Base-by-base conservation (phyloP, 2,329 filamentous ascomycete species). In the Coniochaeta ligniaria region DNA sequence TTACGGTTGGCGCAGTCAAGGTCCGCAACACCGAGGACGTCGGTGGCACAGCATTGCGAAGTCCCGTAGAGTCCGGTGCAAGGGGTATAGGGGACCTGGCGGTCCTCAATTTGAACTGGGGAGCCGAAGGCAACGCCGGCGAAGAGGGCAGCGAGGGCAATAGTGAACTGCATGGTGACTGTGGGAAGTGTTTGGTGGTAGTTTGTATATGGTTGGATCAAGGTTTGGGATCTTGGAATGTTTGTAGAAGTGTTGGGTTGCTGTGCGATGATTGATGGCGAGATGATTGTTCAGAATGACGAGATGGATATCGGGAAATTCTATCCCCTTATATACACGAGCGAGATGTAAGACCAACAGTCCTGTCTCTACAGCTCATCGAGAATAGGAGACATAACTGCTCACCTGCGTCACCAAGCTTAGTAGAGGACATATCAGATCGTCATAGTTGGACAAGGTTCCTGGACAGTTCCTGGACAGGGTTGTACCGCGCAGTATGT, bases 21-120 rank as follows among this genome's bases (percentile, higher is more conserved):
- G 69, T 83, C 74, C 3, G 79, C 82, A 61, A 86, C 63, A 62
- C 82, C 79, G 43, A 87, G 79, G 36, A 88, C 78, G 64, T 87
- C 82, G 26, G 83, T 85, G 16, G 84, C 81, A 69, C 85, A 88
- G 77, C 85, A 88, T 64, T 82, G 78, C 3, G 80, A 67, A 35
- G 66, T 75, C 65, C 68, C 70, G 66, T 79, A 79, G 22, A 80
- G 72, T 20, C 73, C 73, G 33, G 71, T 71, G 67, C 80, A 81
- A 47, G 79, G 71, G 9, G 66, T 58, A 60, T 79, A 80, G 6
- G 65, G 60, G 35, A 68, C 64, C 67, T 74, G 73, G 56, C 75
- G 74, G 61, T 73, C 70, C 41, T 71, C 70, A n/a, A 68, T 59
- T 54, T 67, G 64, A 6, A 70, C 68, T 9, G 72, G 68, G 35